Conservation (phyloP, 208 protist species). For the Tritrichomonas musculus region DNA sequence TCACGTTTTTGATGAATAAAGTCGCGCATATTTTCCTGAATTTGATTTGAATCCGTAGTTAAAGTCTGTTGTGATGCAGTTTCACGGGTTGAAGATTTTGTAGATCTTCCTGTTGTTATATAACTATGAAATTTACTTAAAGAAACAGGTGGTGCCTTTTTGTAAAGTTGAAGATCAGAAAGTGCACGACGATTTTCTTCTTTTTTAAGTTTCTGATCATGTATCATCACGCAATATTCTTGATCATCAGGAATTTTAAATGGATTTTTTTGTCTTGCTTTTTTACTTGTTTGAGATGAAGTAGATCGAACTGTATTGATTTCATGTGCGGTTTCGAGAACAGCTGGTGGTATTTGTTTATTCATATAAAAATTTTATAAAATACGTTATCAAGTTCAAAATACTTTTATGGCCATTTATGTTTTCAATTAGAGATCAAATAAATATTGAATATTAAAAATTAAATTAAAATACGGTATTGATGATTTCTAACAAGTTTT, state of each 20-base stretch:
- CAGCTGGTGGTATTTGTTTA: neutral
- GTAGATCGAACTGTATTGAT: neutral
- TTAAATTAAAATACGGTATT: no score
- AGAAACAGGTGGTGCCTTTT: neutral
- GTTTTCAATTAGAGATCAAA: no score
- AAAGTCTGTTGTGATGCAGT: neutral
- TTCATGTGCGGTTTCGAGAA: neutral
- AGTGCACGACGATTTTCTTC: neutral
- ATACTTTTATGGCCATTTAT: no score
- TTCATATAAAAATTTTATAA: no score
- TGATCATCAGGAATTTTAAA: slow-evolving; percentile 5
- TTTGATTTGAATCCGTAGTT: neutral
- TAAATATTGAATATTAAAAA: no score
- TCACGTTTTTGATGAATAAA: slow-evolving; percentile 25
- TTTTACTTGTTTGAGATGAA: neutral
- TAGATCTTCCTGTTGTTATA: neutral
- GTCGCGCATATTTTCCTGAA: neutral
- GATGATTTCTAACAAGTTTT: no score
- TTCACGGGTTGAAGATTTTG: neutral
- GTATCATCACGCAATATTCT: neutral
- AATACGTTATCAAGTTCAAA: no score
- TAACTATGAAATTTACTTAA: neutral
- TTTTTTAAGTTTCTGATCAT: neutral
- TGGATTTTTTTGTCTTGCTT: neutral
- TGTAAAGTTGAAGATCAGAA: no score